These are phyloP conservation scores for Sclerotinia minor DNA, from an alignment of 2,329 filamentous ascomycete genomes.

Conservation along the genomic window DNA sequence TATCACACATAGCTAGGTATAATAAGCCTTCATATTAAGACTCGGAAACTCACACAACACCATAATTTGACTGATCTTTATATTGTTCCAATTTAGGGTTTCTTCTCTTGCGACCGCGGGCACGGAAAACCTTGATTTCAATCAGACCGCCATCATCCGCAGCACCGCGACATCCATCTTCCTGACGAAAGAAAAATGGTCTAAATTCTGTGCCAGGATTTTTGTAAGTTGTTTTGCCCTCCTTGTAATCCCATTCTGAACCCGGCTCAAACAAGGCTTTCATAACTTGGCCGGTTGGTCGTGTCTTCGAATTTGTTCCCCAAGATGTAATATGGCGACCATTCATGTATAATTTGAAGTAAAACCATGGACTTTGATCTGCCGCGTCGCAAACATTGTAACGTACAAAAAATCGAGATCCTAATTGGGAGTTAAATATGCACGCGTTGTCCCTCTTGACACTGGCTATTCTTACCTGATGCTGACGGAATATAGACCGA, in stretches of 20 bases:
- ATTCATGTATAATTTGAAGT: conserved; percentile 59
- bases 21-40: not conserved
- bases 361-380: conserved; percentile 46
- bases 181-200: conserved; percentile 51
- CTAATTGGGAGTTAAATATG: conserved; percentile 41
- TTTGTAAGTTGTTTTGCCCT: conserved; percentile 42
- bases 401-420: conserved; percentile 53
- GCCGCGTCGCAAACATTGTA: conserved; percentile 46
- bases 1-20: not conserved
- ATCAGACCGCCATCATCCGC: conserved; percentile 58
- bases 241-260: conserved; percentile 45
- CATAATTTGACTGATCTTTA: conserved; percentile 51
- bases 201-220: conserved; percentile 50
- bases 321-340: conserved; percentile 54
- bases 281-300: conserved; percentile 46
- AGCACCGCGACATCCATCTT: conserved; percentile 40
- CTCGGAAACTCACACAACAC: conserved; percentile 51
- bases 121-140: conserved; percentile 54
- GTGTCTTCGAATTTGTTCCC: conserved; percentile 48
- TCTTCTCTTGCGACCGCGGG: conserved; percentile 49
- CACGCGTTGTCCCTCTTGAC: not conserved
- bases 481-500: conserved; percentile 59
- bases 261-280: conserved; percentile 53
- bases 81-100: conserved; percentile 48
- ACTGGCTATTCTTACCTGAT: conserved; percentile 46